Evolutionary conservation across 2,329 filamentous ascomycete species (phyloP), one percentile per base, ranked within the genome.

Genomic region (Cryphonectria japonica): DNA sequence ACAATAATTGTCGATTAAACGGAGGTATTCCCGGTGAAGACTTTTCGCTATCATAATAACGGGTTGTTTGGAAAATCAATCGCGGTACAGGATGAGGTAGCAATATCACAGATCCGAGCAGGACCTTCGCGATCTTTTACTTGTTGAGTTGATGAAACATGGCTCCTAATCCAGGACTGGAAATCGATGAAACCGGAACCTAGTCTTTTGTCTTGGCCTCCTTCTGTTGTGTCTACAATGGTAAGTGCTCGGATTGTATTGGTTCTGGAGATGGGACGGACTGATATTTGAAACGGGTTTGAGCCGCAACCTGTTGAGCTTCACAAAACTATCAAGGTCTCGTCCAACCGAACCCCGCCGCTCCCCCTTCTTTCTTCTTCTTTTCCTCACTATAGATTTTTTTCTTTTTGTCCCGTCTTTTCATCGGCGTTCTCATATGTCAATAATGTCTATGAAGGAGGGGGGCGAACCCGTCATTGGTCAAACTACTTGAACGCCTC

Each of bases 241-340:
- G 13, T 59, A 19, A 29, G 14, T 32, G 54, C 39, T 14, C 26
- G 13, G 37, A 39, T 64, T 26, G 13, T 43, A 43, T 39, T 41
- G 34, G 41, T 14, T 29, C n/a, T 8, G 2, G 41, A 64, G 61
- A 64, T 46, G 41, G 39, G 61, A 64, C 19, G 39, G 61, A 64
- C 61, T 64, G 61, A 64, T 64, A n/a, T 64, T 64, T 46, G n/a
- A 43, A 39, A 64, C 34, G 37, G 39, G 19, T 14, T 26, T n/a
- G n/a, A 43, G 54, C 54, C 26, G 8, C 29, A 3, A 59, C 13
- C 9, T 11, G 26, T 9, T 32, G 13, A 57, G n/a, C 52, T 9
- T 57, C 5, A 32, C n/a, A 29, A 6, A 11, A 14, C 13, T 16
- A 13, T n/a, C 4, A 14, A 29, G 6, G 26, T 57, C n/a, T 57